phyloP scores from a whole-genome alignment of 306 rosid genomes.

The Benincasa hispida region DNA sequence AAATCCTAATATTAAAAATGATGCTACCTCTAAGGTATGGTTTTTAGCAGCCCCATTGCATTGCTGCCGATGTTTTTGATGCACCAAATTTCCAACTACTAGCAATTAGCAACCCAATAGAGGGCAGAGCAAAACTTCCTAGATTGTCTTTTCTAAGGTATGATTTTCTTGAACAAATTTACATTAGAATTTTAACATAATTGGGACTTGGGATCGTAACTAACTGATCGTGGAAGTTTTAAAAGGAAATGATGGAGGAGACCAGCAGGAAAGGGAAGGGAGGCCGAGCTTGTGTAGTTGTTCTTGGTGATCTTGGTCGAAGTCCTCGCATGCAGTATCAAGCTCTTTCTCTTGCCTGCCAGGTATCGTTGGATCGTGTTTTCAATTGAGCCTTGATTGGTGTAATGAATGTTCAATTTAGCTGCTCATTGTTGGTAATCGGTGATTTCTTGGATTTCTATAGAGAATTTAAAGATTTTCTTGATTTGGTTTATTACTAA shows the following conservation, averaged over 20 bases:
- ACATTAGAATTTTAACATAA: background rate
- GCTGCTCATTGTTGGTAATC: background rate
- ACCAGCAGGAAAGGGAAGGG: slow-evolving; percentile 27
- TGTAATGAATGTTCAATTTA: background rate
- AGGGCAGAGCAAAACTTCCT: background rate
- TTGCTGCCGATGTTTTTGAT: background rate
- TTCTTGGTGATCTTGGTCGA: slow-evolving; percentile 88
- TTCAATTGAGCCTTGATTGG: background rate
- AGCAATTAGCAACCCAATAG: background rate
- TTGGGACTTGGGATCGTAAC: background rate
- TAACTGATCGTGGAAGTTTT: background rate
- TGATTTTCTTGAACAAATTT: background rate
- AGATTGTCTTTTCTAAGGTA: background rate
- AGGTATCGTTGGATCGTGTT: slow-evolving; percentile 21
- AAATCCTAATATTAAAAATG: background rate
- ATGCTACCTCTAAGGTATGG: background rate
- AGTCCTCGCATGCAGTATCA: slow-evolving; percentile 98
- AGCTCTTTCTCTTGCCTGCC: slow-evolving; percentile 84
- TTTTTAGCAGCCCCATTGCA: background rate
- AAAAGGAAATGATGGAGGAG: background rate
- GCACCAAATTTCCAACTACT: background rate
- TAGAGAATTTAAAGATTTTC: background rate
- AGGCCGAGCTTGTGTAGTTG: slow-evolving; percentile 87
- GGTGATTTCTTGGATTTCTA: background rate
- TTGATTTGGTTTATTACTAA: background rate